Percentiles rank a stretch among this genome's conserved stretches.
Evolutionary conservation across 176 grass and related monocot species (phyloP).

Genomic region (Ensete glaucum): DNA sequence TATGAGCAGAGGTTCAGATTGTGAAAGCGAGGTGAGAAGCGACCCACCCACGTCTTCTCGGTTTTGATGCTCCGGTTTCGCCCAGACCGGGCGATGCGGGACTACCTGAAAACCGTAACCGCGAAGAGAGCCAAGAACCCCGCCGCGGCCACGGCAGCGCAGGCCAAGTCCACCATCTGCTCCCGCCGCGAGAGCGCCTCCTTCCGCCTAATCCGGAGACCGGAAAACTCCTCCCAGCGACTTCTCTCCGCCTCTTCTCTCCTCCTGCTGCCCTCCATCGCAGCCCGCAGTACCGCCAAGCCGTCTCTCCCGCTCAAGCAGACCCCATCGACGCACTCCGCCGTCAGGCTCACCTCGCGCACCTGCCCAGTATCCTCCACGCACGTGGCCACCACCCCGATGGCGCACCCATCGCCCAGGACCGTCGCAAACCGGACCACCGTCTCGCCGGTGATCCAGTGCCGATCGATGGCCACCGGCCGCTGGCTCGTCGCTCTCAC

Average conservation of each 20-base stretch:
- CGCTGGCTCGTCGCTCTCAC: slow-evolving; percentile 44
- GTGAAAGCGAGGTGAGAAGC: too few species aligned
- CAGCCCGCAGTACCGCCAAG: slow-evolving; percentile 31
- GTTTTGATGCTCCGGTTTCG: neutral
- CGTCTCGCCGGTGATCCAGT: slow-evolving; percentile 51
- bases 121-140: slow-evolving; percentile 39
- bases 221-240: slow-evolving; percentile 37
- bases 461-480: slow-evolving; percentile 40
- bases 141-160: slow-evolving; percentile 48
- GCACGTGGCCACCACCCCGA: slow-evolving; percentile 39
- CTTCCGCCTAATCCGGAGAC: slow-evolving; percentile 32
- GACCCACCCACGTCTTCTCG: too few species aligned
- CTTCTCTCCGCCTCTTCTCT: slow-evolving; percentile 21
- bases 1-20: too few species aligned
- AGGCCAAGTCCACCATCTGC: slow-evolving; percentile 40
- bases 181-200: slow-evolving; percentile 39
- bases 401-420: slow-evolving; percentile 16
- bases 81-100: neutral
- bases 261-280: slow-evolving; percentile 26
- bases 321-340: slow-evolving; percentile 48
- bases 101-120: slow-evolving; percentile 33
- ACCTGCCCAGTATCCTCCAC: slow-evolving; percentile 36
- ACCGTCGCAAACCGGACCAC: slow-evolving; percentile 46
- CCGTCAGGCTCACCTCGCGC: slow-evolving; percentile 44
- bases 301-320: slow-evolving; percentile 34